Conservation (phyloP, 331 rosid species). For the Malus hybrid region DNA sequence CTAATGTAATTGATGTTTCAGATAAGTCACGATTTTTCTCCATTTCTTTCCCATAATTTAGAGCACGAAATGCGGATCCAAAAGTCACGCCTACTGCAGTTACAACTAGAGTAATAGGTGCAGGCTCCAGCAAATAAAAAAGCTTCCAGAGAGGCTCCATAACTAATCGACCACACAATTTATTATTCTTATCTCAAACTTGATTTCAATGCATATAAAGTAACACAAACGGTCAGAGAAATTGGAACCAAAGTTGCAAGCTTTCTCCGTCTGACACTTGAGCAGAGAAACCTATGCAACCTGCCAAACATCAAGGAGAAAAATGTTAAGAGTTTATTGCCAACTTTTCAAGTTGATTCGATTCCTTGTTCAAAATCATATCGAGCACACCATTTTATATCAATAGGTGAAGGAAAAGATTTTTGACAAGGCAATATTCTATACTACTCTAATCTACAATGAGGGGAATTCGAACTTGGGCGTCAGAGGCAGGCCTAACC, state of each 20-base stretch:
- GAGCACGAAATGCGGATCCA: constrained; percentile 93
- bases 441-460: too few species aligned
- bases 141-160: constrained; percentile 90
- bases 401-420: background rate
- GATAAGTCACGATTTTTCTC: constrained; percentile 77
- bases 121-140: constrained; percentile 86
- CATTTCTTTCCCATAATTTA: constrained; percentile 94
- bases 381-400: background rate
- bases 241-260: constrained; percentile 51
- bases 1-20: constrained; percentile 86
- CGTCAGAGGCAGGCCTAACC: background rate
- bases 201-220: background rate
- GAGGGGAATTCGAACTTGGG: too few species aligned
- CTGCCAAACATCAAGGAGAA: constrained; percentile 37
- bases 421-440: background rate
- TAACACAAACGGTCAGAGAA: constrained; percentile 1
- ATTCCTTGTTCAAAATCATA: background rate
- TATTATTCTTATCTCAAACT: constrained; percentile 13
- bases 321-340: constrained; percentile 5
- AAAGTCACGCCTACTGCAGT: constrained; percentile 94
- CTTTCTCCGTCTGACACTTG: constrained; percentile 26
- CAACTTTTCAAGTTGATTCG: background rate
- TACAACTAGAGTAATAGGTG: constrained; percentile 67
- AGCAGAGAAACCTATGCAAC: constrained; percentile 61
- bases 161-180: constrained; percentile 9